These are phyloP conservation scores for Pecoramyces ruminantium DNA, from an alignment of 192 early-diverging fungal species.

Conservation along the genomic window DNA sequence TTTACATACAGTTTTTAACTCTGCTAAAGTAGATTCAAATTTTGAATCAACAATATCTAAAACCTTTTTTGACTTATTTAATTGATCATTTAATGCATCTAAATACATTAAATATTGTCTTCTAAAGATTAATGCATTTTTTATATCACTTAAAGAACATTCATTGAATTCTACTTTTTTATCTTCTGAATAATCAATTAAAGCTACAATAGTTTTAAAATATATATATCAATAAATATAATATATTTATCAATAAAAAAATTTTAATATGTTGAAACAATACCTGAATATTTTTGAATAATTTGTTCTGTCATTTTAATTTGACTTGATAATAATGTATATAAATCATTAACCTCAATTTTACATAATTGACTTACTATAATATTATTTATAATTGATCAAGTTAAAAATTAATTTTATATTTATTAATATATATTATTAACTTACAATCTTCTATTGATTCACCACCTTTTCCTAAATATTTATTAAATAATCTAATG, in stretches of 20 bases:
- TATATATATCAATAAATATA: too few relatives aligned
- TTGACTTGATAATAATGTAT: not conserved
- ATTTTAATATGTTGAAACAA: too few relatives aligned
- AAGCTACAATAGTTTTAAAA: not conserved
- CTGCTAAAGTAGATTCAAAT: conserved; percentile 21
- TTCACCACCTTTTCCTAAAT: conserved; percentile 39
- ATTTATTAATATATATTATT: too few relatives aligned
- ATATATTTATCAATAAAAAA: too few relatives aligned
- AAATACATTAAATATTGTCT: conserved; percentile 37
- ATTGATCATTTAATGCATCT: conserved; percentile 35
- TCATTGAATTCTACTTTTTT: not conserved
- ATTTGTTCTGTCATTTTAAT: not conserved
- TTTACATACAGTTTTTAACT: conserved; percentile 29
- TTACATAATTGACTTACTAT: not conserved
- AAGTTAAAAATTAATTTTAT: too few relatives aligned
- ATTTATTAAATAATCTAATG: conserved; percentile 39
- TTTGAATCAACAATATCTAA: conserved; percentile 11
- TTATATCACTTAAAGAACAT: not conserved
- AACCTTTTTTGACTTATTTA: conserved; percentile 9
- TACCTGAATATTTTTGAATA: not conserved
- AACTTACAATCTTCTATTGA: conserved; percentile 28
- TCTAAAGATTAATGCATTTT: conserved; percentile 19
- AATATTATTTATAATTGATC: too few relatives aligned
- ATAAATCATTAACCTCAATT: not conserved
- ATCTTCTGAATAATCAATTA: not conserved